Conservation (phyloP, 2,329 filamentous ascomycete genomes). For the Emericellopsis atlantica region DNA sequence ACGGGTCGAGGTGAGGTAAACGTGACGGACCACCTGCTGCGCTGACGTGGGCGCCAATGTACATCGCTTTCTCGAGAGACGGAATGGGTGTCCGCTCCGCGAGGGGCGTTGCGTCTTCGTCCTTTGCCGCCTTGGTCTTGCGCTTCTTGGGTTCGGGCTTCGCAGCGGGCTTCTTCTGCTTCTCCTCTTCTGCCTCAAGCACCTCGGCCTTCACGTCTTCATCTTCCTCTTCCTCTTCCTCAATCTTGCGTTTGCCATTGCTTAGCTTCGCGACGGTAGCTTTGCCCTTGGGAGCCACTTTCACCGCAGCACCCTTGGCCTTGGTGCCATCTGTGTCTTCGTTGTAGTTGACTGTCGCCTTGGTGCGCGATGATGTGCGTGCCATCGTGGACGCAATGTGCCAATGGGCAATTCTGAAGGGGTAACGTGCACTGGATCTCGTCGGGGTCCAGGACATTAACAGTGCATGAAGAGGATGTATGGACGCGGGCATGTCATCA, state of each 20-base stretch:
- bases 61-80: conserved; percentile 57
- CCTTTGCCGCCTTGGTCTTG: conserved; percentile 24
- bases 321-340: conserved; percentile 4
- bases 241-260: conserved; percentile 10
- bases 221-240: too few relatives aligned
- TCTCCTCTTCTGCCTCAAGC: conserved; percentile 8
- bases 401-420: neutral
- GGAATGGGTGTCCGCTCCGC: conserved; percentile 51
- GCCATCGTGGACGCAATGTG: neutral
- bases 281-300: conserved; percentile 15
- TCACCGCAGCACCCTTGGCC: neutral
- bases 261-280: conserved; percentile 8
- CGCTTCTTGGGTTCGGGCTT: conserved; percentile 27
- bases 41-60: conserved; percentile 87
- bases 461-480: too few relatives aligned
- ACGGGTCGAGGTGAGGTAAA: neutral
- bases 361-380: neutral
- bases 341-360: conserved; percentile 15
- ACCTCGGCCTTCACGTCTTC: conserved; percentile 3
- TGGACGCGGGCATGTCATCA: neutral
- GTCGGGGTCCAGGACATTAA: too few relatives aligned
- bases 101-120: conserved; percentile 44
- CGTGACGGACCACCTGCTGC: conserved; percentile 58
- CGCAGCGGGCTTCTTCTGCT: conserved; percentile 6
- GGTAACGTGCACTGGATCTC: too few relatives aligned